A percentile compares a stretch with the other conserved stretches of the same genome.
Conservation (phyloP, 2,329 filamentous ascomycete species). For the Fusarium incarnatum region DNA sequence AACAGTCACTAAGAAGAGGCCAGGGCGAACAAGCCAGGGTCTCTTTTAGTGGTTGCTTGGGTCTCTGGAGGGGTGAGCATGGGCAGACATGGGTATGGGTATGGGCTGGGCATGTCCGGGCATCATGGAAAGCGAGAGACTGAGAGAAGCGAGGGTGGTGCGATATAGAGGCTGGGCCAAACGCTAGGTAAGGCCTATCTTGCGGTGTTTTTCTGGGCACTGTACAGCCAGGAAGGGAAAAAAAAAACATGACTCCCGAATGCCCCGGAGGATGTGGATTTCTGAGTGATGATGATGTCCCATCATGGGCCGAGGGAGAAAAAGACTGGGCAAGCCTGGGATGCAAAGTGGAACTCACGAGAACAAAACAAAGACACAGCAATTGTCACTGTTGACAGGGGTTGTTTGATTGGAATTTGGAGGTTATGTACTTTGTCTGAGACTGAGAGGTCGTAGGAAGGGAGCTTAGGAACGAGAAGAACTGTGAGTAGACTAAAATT, state of each 20-base stretch:
- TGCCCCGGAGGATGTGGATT: slow-evolving; percentile 32
- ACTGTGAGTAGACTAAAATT: neutral
- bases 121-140: neutral
- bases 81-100: slow-evolving; percentile 5
- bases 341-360: slow-evolving; percentile 32
- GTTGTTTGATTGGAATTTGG: slow-evolving; percentile 28
- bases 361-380: slow-evolving; percentile 35
- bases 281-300: slow-evolving; percentile 33
- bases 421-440: slow-evolving; percentile 1
- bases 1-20: slow-evolving; percentile 23
- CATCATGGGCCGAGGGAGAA: slow-evolving; percentile 25
- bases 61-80: slow-evolving; percentile 4
- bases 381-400: slow-evolving; percentile 29
- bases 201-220: slow-evolving; percentile 26
- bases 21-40: slow-evolving; percentile 30
- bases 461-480: slow-evolving; percentile 6
- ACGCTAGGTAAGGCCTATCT: slow-evolving; percentile 10
- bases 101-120: neutral
- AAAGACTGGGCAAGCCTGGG: slow-evolving; percentile 10
- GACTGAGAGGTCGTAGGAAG: slow-evolving; percentile 20
- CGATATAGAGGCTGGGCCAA: slow-evolving; percentile 1
- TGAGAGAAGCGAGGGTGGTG: slow-evolving; percentile 4
- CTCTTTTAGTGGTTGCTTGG: slow-evolving; percentile 31
- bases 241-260: slow-evolving; percentile 10
- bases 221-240: slow-evolving; percentile 14